Base-by-base conservation (phyloP, 1,139 yeast species). In the Candida sp. region DNA sequence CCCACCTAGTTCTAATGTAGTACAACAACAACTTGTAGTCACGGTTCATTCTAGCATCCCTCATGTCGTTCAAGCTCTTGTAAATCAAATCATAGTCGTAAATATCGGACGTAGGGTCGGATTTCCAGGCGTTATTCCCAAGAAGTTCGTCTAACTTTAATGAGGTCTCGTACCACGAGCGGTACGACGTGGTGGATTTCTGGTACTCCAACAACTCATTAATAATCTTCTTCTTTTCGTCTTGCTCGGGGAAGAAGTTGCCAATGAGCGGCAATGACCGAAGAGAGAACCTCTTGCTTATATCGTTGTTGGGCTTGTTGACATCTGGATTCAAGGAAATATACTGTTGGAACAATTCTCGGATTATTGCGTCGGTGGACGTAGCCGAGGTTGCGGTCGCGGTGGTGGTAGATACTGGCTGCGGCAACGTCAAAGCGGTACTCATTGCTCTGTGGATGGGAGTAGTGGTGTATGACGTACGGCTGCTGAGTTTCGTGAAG, bases 1-100 rank as follows among this genome's bases (percentile, higher is more conserved):
- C 82, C 90, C 97, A 88, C 31, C 89, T 84, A 0, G 98, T 93
- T 50, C 98, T 71, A 7, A 94, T 84, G 27, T 90, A 72, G 62
- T 90, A 90, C 26, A 93, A 69, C 35, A 94, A 69, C 43, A 80
- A 74, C 50, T 81, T 77, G 60, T 80, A 82, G 63, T 94, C 90
- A 32, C 80, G 77, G 7, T 72, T 61, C 28, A 67, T 51, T 39
- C 98, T 73, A 1, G 94, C 91, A 2, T 69, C 66, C 45, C 81
- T 72, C 75, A 94, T 74, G 52, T 86, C 86, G n/a, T 65, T 60
- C 48, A 91, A 70, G 51, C 85, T 74, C 12, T 68, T 67, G 54
- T 73, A 70, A 1, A 94, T 81, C 42, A 89, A 71, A 52, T 82
- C 76, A 60, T 83, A 85, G 67, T 94, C 97, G 63, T 92, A 94